Conservation (phyloP, 352 stramenopile genomes). For the Globisporangium irregulare region DNA sequence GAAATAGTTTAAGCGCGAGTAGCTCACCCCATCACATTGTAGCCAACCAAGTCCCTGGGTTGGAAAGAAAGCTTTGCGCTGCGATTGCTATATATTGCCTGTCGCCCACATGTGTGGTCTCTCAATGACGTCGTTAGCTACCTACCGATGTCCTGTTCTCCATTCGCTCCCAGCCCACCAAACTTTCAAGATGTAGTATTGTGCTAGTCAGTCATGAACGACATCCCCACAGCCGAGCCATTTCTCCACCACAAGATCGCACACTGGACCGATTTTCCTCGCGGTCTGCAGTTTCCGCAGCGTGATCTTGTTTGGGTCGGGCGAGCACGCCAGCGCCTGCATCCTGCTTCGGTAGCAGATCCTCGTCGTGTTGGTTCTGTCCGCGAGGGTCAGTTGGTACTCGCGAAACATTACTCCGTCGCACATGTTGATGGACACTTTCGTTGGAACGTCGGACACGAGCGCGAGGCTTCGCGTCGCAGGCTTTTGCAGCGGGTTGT, state of each 20-base stretch:
- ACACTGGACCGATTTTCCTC: neutral
- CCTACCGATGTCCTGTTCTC: too few relatives aligned
- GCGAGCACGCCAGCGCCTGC: conserved; percentile 32
- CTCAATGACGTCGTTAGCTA: too few relatives aligned
- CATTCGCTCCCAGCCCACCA: too few relatives aligned
- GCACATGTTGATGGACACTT: conserved; percentile 26
- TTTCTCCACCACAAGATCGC: conserved; percentile 4
- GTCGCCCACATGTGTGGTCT: too few relatives aligned
- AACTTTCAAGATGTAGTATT: neutral
- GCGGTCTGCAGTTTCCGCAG: conserved; percentile 22
- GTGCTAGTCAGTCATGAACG: neutral
- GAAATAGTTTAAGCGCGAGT: too few relatives aligned
- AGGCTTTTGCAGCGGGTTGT: neutral
- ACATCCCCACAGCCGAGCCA: conserved; percentile 12
- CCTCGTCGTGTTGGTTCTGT: conserved; percentile 4
- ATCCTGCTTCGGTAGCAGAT: conserved; percentile 40
- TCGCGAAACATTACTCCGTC: conserved; percentile 24
- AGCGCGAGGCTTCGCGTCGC: conserved; percentile 4
- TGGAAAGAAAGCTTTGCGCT: too few relatives aligned
- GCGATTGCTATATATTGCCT: too few relatives aligned
- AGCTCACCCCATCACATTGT: too few relatives aligned
- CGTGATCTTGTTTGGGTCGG: conserved; percentile 23
- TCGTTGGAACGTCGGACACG: conserved; percentile 19
- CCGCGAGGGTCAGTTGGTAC: conserved; percentile 9
- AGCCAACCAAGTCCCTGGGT: too few relatives aligned